A percentile compares a stretch with the other conserved stretches of the same genome.
phyloP scores from a whole-genome alignment of 2,329 filamentous ascomycete species.

The Hypoxylon sp. region DNA sequence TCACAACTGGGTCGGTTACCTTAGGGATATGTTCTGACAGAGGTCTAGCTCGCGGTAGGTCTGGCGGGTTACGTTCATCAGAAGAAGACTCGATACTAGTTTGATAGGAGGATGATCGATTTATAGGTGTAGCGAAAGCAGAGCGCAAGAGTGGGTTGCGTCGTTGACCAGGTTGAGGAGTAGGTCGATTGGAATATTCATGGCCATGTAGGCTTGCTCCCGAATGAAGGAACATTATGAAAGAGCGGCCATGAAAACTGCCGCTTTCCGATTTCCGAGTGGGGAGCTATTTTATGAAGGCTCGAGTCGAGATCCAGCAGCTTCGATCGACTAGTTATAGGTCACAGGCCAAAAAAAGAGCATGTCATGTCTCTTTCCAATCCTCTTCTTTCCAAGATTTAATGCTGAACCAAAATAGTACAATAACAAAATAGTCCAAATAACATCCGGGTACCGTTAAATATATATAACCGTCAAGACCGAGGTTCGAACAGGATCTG shows the following conservation, averaged over 20 bases:
- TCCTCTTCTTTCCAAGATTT: slow-evolving; percentile 1
- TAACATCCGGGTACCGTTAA: neutral
- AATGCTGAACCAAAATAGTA: neutral
- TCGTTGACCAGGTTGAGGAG: slow-evolving; percentile 48
- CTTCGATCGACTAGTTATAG: slow-evolving; percentile 27
- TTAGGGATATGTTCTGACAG: slow-evolving; percentile 36
- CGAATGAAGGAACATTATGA: slow-evolving; percentile 69
- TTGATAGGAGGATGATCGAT: slow-evolving; percentile 44
- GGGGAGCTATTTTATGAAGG: slow-evolving; percentile 21
- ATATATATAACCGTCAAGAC: slow-evolving; percentile 9
- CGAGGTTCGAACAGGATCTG: slow-evolving; percentile 15
- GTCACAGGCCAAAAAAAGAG: slow-evolving; percentile 4
- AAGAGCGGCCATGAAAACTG: slow-evolving; percentile 35
- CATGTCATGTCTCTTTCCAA: slow-evolving; percentile 18
- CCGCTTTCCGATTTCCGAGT: slow-evolving; percentile 24
- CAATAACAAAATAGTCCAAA: neutral
- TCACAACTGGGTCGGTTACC: slow-evolving; percentile 38
- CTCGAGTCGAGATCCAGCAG: slow-evolving; percentile 27
- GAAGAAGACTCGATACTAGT: slow-evolving; percentile 32
- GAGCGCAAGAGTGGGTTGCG: slow-evolving; percentile 51
- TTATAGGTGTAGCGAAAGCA: slow-evolving; percentile 47
- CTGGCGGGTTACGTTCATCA: slow-evolving; percentile 32
- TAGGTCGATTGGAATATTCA: slow-evolving; percentile 64
- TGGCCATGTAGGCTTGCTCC: slow-evolving; percentile 72
- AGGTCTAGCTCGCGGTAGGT: slow-evolving; percentile 34